phyloP scores from a whole-genome alignment of 2,329 filamentous ascomycete genomes.

The Diaporthe nobilis region DNA sequence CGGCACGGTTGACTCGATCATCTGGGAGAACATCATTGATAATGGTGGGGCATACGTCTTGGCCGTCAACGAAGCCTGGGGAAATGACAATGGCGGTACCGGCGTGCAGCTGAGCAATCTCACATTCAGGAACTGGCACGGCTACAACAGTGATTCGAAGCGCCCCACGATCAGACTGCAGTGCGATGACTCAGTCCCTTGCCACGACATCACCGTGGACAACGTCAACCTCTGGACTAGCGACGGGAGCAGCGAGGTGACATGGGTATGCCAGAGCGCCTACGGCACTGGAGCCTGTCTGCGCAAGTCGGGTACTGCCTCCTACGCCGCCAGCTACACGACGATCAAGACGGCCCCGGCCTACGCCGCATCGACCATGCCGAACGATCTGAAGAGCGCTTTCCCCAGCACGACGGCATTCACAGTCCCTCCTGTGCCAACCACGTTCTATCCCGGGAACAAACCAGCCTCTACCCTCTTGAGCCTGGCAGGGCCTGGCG shows the following conservation, averaged over 20 bases:
- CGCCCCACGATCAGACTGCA: slow-evolving; percentile 65
- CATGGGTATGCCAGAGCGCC: slow-evolving; percentile 43
- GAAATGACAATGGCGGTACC: slow-evolving; percentile 51
- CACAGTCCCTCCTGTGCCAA: slow-evolving; percentile 43
- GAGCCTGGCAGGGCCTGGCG: not conserved
- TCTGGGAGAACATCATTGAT: slow-evolving; percentile 68
- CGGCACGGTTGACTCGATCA: slow-evolving; percentile 56
- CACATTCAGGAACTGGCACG: slow-evolving; percentile 68
- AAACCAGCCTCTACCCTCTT: not conserved
- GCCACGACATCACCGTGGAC: slow-evolving; percentile 42
- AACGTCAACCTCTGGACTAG: slow-evolving; percentile 47
- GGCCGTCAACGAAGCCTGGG: slow-evolving; percentile 68
- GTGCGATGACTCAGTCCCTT: slow-evolving; percentile 38
- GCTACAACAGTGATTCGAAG: slow-evolving; percentile 62
- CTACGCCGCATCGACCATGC: slow-evolving; percentile 42
- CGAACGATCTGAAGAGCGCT: slow-evolving; percentile 42
- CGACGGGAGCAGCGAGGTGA: slow-evolving; percentile 38
- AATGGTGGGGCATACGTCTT: slow-evolving; percentile 69
- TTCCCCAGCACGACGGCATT: slow-evolving; percentile 43
- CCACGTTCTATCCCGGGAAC: slow-evolving; percentile 43
- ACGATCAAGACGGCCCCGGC: slow-evolving; percentile 28
- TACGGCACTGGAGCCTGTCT: slow-evolving; percentile 45
- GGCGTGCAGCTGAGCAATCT: slow-evolving; percentile 67
- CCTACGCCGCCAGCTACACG: slow-evolving; percentile 34
- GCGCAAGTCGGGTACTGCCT: slow-evolving; percentile 22